Conservation (phyloP, 768 basidiomycete genomes). For the Podaxis sp. region DNA sequence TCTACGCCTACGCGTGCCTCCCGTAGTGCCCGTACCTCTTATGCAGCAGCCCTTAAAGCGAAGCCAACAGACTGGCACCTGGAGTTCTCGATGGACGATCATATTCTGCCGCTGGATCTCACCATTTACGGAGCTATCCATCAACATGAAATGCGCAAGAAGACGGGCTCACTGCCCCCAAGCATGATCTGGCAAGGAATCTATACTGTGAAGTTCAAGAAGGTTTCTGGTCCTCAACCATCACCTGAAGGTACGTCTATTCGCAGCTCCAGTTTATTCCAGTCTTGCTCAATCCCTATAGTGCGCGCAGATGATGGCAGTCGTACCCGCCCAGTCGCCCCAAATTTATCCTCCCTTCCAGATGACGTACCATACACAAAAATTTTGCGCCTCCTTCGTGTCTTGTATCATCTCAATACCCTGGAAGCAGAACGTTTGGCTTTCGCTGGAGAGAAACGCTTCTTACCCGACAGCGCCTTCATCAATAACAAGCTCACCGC, state of each 20-base stretch:
- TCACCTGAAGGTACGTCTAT: constrained; percentile 53
- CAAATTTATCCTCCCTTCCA: constrained; percentile 73
- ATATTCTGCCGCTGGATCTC: constrained; percentile 76
- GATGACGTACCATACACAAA: constrained; percentile 85
- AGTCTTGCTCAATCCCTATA: constrained; percentile 14
- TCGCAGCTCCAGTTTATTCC: neutral
- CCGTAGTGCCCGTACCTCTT: constrained; percentile 56
- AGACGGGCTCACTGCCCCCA: constrained; percentile 57
- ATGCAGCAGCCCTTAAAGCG: constrained; percentile 91
- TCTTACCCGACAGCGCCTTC: constrained; percentile 79
- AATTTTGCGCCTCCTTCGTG: constrained; percentile 86
- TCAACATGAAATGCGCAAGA: constrained; percentile 82
- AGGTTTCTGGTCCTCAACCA: constrained; percentile 80
- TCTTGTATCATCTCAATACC: constrained; percentile 79
- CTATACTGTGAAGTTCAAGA: constrained; percentile 91
- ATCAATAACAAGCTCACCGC: constrained; percentile 98
- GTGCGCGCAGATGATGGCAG: constrained; percentile 43
- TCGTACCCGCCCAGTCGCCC: constrained; percentile 54
- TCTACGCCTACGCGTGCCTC: constrained; percentile 27
- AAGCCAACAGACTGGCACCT: constrained; percentile 97
- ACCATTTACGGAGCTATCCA: constrained; percentile 98
- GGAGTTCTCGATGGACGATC: constrained; percentile 92
- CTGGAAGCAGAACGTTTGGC: constrained; percentile 63
- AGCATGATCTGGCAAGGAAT: constrained; percentile 87
- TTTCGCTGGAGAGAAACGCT: constrained; percentile 49